These are phyloP conservation scores for Yueomyces sinensis DNA, from an alignment of 805 yeast species.

Conservation along the genomic window DNA sequence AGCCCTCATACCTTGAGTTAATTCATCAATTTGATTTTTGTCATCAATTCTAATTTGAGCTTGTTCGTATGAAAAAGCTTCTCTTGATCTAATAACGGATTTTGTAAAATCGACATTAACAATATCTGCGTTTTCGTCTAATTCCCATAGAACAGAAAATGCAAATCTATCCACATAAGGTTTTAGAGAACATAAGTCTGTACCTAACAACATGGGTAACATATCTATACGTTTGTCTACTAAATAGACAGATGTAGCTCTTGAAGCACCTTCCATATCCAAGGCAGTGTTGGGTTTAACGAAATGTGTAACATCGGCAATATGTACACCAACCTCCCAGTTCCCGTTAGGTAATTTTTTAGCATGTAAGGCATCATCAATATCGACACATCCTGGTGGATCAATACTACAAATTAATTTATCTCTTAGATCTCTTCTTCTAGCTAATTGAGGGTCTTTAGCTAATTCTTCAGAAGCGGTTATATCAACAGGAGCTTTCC, in stretches of 20 bases:
- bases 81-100: slow-evolving; percentile 79
- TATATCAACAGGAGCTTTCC: slow-evolving; percentile 71
- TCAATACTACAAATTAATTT: slow-evolving; percentile 88
- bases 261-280: slow-evolving; percentile 90
- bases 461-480: slow-evolving; percentile 40
- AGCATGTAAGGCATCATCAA: slow-evolving; percentile 96
- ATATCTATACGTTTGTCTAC: slow-evolving; percentile 98
- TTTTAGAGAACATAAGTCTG: slow-evolving; percentile 87
- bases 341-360: slow-evolving; percentile 75
- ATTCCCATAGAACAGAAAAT: slow-evolving; percentile 91
- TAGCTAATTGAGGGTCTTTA: slow-evolving; percentile 32
- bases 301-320: slow-evolving; percentile 97
- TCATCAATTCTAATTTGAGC: slow-evolving; percentile 93
- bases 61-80: slow-evolving; percentile 87
- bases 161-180: slow-evolving; percentile 95
- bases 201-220: slow-evolving; percentile 91
- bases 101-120: slow-evolving; percentile 69
- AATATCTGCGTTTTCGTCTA: slow-evolving; percentile 76
- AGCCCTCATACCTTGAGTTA: slow-evolving; percentile 82
- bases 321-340: slow-evolving; percentile 95
- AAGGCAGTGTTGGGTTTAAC: slow-evolving; percentile 86
- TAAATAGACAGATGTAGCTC: slow-evolving; percentile 94
- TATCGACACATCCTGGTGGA: slow-evolving; percentile 97
- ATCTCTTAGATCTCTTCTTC: slow-evolving; percentile 78
- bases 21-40: slow-evolving; percentile 54